These are phyloP conservation scores for Alternaria sp. DNA, from an alignment of 2,329 filamentous ascomycete species.

Conservation along the genomic window DNA sequence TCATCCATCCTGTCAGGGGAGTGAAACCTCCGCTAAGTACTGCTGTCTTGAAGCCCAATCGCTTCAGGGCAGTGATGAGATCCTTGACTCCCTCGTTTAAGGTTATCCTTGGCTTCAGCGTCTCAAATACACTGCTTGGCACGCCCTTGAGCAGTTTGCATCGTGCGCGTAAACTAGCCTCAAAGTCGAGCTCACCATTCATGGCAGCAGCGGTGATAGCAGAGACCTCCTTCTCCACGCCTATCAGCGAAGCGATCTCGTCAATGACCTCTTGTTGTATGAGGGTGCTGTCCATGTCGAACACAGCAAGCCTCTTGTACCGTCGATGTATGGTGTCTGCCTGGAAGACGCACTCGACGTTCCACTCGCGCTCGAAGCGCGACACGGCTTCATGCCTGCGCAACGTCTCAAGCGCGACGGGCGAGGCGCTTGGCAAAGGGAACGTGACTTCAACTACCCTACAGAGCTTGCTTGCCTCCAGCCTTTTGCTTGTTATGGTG, in stretches of 20 bases:
- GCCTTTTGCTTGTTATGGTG: constrained; percentile 56
- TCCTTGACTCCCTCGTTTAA: constrained; percentile 82
- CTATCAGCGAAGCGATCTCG: constrained; percentile 84
- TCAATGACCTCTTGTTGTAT: constrained; percentile 99
- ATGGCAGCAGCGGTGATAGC: constrained; percentile 92
- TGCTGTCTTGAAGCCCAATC: constrained; percentile 83
- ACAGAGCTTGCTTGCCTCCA: constrained; percentile 67
- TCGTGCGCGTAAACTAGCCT: constrained; percentile 79
- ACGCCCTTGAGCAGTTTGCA: constrained; percentile 83
- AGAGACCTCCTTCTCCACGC: constrained; percentile 81
- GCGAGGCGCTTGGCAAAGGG: constrained; percentile 60
- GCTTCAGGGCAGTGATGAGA: constrained; percentile 75
- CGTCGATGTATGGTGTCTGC: constrained; percentile 74
- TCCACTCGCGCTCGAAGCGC: constrained; percentile 87
- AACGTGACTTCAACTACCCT: constrained; percentile 71
- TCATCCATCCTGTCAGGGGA: constrained; percentile 87
- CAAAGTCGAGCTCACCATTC: constrained; percentile 94
- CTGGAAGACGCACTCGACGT: constrained; percentile 83
- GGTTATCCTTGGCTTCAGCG: constrained; percentile 75
- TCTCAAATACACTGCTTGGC: constrained; percentile 77
- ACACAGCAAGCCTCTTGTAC: constrained; percentile 86
- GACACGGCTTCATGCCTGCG: constrained; percentile 80
- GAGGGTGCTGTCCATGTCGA: constrained; percentile 98
- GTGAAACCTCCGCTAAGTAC: constrained; percentile 93
- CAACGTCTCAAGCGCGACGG: constrained; percentile 67